Conservation (phyloP, 176 grass and related monocot genomes). For the Eragrostis curvula region DNA sequence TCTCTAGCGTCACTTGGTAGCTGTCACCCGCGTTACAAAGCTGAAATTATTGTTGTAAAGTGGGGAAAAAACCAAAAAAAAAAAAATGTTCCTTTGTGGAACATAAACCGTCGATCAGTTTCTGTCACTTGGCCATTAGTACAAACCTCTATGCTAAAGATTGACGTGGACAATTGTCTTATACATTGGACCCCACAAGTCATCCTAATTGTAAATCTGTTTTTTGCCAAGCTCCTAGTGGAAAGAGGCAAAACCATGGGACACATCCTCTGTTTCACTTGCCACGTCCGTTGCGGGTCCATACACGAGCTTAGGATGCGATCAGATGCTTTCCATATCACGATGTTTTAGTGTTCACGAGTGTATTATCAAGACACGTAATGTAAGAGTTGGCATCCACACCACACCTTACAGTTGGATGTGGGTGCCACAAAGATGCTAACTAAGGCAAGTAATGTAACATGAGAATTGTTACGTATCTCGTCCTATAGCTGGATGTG, state of each 20-base stretch:
- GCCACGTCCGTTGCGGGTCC: neutral
- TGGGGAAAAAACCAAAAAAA: neutral
- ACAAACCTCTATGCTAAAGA: neutral
- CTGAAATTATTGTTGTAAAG: neutral
- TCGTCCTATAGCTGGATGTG: neutral
- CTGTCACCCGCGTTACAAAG: neutral
- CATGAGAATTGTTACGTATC: neutral
- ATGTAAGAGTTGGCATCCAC: neutral
- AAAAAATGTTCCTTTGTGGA: too few relatives aligned
- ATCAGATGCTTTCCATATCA: neutral
- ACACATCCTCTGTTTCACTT: neutral
- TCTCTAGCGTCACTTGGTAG: neutral
- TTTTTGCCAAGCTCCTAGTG: neutral
- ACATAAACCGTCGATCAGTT: too few relatives aligned
- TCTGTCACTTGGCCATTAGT: too few relatives aligned
- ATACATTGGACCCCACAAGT: too few relatives aligned
- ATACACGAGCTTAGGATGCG: neutral
- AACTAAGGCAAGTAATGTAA: neutral
- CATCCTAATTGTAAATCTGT: neutral
- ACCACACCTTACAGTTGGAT: neutral
- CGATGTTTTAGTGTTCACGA: neutral
- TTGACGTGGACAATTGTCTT: neutral
- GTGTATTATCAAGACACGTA: neutral
- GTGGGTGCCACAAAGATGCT: neutral
- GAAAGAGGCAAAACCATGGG: neutral